Conservation (phyloP, 2,329 filamentous ascomycete genomes). For the Lecanicillium sp. region DNA sequence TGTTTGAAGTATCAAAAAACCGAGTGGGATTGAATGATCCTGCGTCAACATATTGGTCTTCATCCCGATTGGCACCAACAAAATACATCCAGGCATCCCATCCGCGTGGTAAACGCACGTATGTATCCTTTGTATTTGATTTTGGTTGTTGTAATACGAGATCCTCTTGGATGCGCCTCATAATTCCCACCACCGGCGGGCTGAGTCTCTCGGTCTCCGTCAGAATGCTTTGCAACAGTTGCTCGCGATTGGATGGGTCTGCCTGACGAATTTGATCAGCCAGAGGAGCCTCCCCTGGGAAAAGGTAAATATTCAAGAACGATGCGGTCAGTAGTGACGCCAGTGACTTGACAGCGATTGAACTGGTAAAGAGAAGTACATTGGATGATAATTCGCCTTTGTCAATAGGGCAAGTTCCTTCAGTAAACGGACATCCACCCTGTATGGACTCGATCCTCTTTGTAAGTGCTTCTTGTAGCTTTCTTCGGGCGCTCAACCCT, state of each 20-base stretch:
- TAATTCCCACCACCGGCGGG: neutral
- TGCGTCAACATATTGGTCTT: neutral
- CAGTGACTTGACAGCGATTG: neutral
- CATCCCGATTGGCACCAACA: neutral
- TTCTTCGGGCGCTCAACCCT: neutral
- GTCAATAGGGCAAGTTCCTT: neutral
- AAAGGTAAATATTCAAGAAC: neutral
- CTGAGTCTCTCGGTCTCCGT: neutral
- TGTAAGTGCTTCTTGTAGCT: neutral
- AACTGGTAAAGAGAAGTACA: neutral
- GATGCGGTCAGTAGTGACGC: neutral
- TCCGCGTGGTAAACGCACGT: neutral
- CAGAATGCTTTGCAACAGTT: neutral
- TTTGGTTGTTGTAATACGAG: neutral
- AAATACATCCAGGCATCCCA: neutral
- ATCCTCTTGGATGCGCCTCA: neutral
- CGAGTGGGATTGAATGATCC: neutral
- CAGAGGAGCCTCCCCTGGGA: neutral
- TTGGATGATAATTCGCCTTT: neutral
- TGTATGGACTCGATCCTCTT: neutral
- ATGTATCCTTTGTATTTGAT: neutral
- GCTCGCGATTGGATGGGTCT: neutral
- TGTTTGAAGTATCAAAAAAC: neutral
- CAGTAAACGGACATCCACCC: neutral
- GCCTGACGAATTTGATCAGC: neutral